Conservation (phyloP, 1,284 basidiomycete species). For the Marasmius oreades region DNA sequence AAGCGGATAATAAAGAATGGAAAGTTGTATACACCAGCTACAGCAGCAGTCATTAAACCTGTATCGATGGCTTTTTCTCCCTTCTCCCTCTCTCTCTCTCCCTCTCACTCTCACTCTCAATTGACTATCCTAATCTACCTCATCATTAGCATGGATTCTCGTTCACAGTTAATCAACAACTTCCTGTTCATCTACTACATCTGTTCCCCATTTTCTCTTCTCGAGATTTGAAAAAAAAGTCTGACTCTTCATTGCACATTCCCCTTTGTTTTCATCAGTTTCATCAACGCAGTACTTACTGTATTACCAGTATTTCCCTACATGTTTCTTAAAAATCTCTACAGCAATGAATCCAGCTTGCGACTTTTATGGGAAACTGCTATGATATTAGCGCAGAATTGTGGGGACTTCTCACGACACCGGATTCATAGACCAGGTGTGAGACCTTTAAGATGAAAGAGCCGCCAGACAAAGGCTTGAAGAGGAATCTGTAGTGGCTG, state of each 20-base stretch:
- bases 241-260: not conserved
- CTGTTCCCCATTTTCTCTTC: not conserved
- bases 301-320: not conserved
- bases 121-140: not conserved
- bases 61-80: constrained; percentile 4
- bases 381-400: no score
- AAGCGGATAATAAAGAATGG: not conserved
- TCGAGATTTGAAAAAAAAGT: no score
- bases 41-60: constrained; percentile 1
- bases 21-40: not conserved
- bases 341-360: no score
- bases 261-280: not conserved
- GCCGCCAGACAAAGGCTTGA: no score
- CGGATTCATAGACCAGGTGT: no score
- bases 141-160: not conserved
- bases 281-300: not conserved
- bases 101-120: not conserved
- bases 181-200: not conserved
- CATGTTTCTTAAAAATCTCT: no score
- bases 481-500: no score
- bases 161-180: not conserved
- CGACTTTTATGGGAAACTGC: no score
- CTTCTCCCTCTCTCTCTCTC: not conserved
- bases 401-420: no score
- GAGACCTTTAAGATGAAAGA: no score